Conservation (phyloP, 2,329 filamentous ascomycete genomes). For the Bipolaris oryzae region DNA sequence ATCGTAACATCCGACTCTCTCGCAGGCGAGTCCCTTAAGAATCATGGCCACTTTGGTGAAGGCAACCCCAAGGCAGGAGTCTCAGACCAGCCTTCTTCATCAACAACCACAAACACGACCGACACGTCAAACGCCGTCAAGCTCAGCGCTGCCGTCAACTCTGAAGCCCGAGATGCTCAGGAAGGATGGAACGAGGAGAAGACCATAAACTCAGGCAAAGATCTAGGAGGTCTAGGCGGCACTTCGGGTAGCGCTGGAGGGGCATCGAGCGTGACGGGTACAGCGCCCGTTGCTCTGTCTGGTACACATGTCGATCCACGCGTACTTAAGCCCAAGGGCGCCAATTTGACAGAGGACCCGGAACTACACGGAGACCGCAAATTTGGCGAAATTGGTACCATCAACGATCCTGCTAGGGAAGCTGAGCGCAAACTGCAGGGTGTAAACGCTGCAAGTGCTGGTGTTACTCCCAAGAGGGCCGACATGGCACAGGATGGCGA, state of each 20-base stretch:
- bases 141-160: slow-evolving; percentile 56
- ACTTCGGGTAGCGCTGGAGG: slow-evolving; percentile 37
- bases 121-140: slow-evolving; percentile 60
- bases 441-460: slow-evolving; percentile 39
- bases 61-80: slow-evolving; percentile 63
- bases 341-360: slow-evolving; percentile 56
- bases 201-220: slow-evolving; percentile 49
- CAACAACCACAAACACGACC: slow-evolving; percentile 62
- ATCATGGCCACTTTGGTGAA: slow-evolving; percentile 65
- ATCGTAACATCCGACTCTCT: slow-evolving; percentile 71
- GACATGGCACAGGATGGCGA: slow-evolving; percentile 25
- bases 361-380: slow-evolving; percentile 28
- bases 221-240: slow-evolving; percentile 47
- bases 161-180: slow-evolving; percentile 53
- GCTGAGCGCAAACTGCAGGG: slow-evolving; percentile 51
- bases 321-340: slow-evolving; percentile 56
- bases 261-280: slow-evolving; percentile 26
- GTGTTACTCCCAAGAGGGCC: slow-evolving; percentile 21
- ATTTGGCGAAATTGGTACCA: slow-evolving; percentile 57
- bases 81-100: slow-evolving; percentile 56
- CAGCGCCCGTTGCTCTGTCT: slow-evolving; percentile 48
- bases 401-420: slow-evolving; percentile 61
- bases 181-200: slow-evolving; percentile 48
- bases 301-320: slow-evolving; percentile 40
- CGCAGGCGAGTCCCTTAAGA: slow-evolving; percentile 71